Evolutionary conservation across 495 filamentous ascomycete genomes (phyloP), one percentile per base, ranked within the genome.

Genomic region (Penicillium bialowiezense): DNA sequence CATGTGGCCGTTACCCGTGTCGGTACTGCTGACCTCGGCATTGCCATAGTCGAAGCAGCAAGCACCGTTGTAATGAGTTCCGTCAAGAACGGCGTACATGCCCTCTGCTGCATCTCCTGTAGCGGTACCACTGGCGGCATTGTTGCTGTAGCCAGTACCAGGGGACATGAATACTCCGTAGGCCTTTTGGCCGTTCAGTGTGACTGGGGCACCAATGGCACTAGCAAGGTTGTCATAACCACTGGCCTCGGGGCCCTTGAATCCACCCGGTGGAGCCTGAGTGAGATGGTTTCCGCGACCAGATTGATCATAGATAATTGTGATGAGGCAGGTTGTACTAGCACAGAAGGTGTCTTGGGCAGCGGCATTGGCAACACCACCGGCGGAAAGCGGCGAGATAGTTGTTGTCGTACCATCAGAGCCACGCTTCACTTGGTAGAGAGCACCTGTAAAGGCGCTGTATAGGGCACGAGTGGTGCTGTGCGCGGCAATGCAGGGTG

Each of bases 11-110:
- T 71, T 70, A 35, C 80, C 80, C 1, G 78, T 82, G 52, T 82
- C 79, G 7, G 21, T 59, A 49, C 62, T 76, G 57, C 56, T 79
- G 19, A 66, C 73, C 63, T 83, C 80, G 34, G 79, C 79, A 38
- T 83, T 83, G 43, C 79, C 80, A 41, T 83, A 83, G 62, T 83
- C 80, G 52, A 79, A 83, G 68, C 80, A 83, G 70, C 80, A 83
- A 21, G 26, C 70, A 28, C 48, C 68, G 44, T 83, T 83, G 64
- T 78, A 83, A 51, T 83, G 77, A 6, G 78, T 81, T 2, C 79
- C 80, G 39, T 83, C 80, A 17, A 83, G 64, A 28, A 83, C 75
- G 0, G 75, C 77, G 55, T 84, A 84, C 65, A 84, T 77, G 40
- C 78, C 79, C 65, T 84, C 73, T 0, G 79, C 21, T 23, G 39